phyloP scores from a whole-genome alignment of 1,284 basidiomycete genomes.

The Trichosporon sp. region DNA sequence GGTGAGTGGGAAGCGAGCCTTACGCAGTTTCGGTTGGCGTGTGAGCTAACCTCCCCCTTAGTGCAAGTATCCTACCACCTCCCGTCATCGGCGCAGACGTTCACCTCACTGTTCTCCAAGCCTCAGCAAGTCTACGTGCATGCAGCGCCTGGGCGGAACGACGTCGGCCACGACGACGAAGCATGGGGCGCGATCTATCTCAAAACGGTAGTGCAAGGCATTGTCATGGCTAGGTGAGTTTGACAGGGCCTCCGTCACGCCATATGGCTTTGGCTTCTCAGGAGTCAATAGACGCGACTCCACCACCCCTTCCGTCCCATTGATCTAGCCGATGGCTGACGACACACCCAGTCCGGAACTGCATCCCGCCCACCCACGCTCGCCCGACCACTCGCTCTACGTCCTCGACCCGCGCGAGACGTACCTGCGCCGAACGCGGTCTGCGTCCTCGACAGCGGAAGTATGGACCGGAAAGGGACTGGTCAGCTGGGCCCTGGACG shows the following conservation, averaged over 20 bases:
- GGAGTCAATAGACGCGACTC: conserved; percentile 3
- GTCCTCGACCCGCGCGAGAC: conserved; percentile 45
- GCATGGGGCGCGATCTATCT: conserved; percentile 44
- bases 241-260: not conserved
- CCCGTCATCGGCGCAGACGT: conserved; percentile 33
- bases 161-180: conserved; percentile 28
- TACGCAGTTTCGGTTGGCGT: not conserved
- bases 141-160: conserved; percentile 17
- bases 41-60: conserved; percentile 15
- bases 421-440: conserved; percentile 32
- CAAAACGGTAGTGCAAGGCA: conserved; percentile 42
- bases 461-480: conserved; percentile 46
- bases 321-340: not conserved
- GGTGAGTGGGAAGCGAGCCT: conserved; percentile 33
- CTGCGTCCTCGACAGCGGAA: conserved; percentile 16
- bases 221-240: conserved; percentile 39
- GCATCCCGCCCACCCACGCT: conserved; percentile 27
- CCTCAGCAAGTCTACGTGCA: conserved; percentile 45
- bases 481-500: conserved; percentile 38
- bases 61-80: conserved; percentile 42
- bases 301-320: not conserved
- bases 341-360: conserved; percentile 38
- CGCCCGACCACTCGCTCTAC: conserved; percentile 41
- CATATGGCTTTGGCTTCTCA: conserved; percentile 1
- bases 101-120: conserved; percentile 31